Evolutionary conservation across 495 filamentous ascomycete species (phyloP).

Genomic region (Penicillium argentinense): DNA sequence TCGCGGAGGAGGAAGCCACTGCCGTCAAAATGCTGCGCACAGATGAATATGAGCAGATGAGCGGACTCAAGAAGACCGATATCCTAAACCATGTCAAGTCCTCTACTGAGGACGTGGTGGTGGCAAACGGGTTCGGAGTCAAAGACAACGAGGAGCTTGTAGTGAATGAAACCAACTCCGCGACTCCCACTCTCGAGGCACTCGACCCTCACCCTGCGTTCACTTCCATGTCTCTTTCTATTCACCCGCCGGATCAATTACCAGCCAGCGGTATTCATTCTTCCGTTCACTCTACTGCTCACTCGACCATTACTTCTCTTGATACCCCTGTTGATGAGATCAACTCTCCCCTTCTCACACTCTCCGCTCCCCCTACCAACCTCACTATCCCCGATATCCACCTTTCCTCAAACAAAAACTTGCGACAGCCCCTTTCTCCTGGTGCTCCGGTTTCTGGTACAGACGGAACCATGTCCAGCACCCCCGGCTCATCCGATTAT

Average conservation of each 20-base stretch:
- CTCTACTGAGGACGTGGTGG: conserved; percentile 4
- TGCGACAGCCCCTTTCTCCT: conserved; percentile 6
- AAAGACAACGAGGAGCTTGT: conserved; percentile 3
- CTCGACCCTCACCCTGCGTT: conserved; percentile 2
- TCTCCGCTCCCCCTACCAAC: background rate
- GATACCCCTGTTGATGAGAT: conserved; percentile 4
- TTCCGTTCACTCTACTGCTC: background rate
- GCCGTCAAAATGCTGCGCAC: conserved; percentile 2
- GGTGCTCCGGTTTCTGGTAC: too few species aligned
- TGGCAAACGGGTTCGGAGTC: background rate
- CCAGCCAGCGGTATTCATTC: conserved; percentile 6
- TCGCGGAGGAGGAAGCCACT: conserved; percentile 18
- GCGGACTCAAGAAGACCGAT: too few species aligned
- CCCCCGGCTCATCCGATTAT: conserved; percentile 15
- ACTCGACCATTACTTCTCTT: background rate
- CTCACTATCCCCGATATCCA: conserved; percentile 2
- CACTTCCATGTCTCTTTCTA: conserved; percentile 7
- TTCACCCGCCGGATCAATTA: conserved; percentile 6
- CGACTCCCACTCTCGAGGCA: conserved; percentile 15
- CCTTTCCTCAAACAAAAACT: background rate
- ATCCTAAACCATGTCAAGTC: background rate
- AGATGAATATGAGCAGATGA: conserved; percentile 3
- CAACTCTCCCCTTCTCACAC: background rate
- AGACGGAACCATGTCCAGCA: too few species aligned
- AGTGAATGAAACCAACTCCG: conserved; percentile 5